phyloP scores from a whole-genome alignment of 2,329 filamentous ascomycete genomes.

The Penicillium expansum region DNA sequence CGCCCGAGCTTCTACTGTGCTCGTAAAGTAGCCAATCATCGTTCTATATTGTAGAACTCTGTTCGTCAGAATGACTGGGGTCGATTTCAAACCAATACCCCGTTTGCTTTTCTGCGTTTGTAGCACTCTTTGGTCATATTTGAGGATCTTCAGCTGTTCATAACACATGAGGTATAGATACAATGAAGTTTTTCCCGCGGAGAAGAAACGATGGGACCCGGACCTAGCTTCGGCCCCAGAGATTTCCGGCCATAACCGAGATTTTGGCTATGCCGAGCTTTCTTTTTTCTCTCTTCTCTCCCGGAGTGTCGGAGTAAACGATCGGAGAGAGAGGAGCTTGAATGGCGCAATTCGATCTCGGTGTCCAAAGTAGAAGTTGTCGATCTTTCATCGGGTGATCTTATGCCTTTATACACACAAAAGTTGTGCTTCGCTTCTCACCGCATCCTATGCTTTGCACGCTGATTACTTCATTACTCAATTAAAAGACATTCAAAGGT shows the following conservation, averaged over 20 bases:
- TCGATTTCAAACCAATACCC: conserved; percentile 11
- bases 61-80: conserved; percentile 2
- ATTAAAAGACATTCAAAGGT: too few relatives aligned
- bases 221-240: conserved; percentile 19
- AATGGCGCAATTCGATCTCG: conserved; percentile 5
- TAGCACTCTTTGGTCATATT: not conserved
- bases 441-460: not conserved
- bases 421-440: not conserved
- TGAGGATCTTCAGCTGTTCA: not conserved
- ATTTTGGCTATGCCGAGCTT: conserved; percentile 6
- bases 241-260: conserved; percentile 26
- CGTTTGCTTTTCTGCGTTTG: not conserved
- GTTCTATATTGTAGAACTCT: not conserved
- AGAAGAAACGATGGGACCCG: conserved; percentile 11
- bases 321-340: not conserved
- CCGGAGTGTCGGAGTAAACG: conserved; percentile 1
- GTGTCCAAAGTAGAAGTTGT: not conserved
- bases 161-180: not conserved
- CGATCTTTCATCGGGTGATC: not conserved
- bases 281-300: not conserved
- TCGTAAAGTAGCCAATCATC: conserved; percentile 15
- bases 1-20: not conserved
- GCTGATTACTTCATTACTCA: too few relatives aligned
- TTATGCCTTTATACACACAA: not conserved
- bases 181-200: conserved; percentile 18